Evolutionary conservation across 805 yeast genomes (phyloP).

Genomic region (Hanseniaspora lachancei): DNA sequence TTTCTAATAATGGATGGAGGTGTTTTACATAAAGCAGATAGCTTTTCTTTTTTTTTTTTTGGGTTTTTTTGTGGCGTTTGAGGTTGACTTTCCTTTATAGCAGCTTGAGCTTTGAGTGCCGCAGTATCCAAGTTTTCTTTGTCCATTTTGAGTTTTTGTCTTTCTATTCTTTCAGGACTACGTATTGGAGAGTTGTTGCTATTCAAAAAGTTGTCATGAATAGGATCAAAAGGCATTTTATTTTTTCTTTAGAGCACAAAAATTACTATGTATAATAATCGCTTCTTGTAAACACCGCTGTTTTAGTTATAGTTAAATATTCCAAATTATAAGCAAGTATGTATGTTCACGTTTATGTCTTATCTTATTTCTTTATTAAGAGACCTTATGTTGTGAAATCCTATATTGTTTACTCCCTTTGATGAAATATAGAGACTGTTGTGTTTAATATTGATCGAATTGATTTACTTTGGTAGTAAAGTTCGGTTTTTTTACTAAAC

Average conservation of each 20-base stretch:
- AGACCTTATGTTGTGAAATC: too few relatives aligned
- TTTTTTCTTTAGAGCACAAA: neutral
- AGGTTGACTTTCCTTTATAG: slow-evolving; percentile 10
- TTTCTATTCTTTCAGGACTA: slow-evolving; percentile 10
- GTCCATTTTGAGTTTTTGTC: slow-evolving; percentile 9
- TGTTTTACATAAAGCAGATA: slow-evolving; percentile 83
- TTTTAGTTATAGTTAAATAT: too few relatives aligned
- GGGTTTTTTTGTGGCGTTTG: slow-evolving; percentile 28
- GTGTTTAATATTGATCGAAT: too few relatives aligned
- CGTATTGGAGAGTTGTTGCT: slow-evolving; percentile 11
- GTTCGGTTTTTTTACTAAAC: too few relatives aligned
- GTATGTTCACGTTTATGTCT: too few relatives aligned
- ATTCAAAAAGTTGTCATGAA: slow-evolving; percentile 9
- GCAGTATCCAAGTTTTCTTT: slow-evolving; percentile 18
- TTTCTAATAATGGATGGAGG: slow-evolving; percentile 91
- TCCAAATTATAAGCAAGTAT: too few relatives aligned
- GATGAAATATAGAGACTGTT: too few relatives aligned
- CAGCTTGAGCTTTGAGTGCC: neutral
- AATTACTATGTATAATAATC: neutral
- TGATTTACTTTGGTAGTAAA: too few relatives aligned
- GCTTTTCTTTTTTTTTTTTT: slow-evolving; percentile 67
- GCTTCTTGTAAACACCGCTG: neutral
- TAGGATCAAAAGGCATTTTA: slow-evolving; percentile 12
- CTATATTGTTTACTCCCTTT: too few relatives aligned
- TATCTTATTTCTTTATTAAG: too few relatives aligned